Evolutionary conservation across 768 basidiomycete species (phyloP).

Genomic region (Tricholoma terreum): DNA sequence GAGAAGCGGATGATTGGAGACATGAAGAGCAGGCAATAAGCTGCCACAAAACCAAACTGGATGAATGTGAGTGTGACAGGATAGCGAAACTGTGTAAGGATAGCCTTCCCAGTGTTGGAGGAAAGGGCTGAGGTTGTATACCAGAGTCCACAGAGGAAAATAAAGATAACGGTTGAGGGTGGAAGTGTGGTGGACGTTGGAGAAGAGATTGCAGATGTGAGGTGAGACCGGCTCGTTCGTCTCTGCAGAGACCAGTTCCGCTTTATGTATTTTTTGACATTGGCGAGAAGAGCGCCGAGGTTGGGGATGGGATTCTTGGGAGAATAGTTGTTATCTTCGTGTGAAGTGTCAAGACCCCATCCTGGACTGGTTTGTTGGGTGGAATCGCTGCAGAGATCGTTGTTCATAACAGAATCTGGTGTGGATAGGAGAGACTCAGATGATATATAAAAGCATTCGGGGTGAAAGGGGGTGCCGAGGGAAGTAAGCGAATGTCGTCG

Average conservation of each 20-base stretch:
- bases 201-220: slow-evolving; percentile 23
- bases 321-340: slow-evolving; percentile 30
- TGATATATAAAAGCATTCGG: neutral
- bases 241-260: slow-evolving; percentile 23
- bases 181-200: slow-evolving; percentile 28
- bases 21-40: slow-evolving; percentile 84
- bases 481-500: neutral
- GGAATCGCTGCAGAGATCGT: neutral
- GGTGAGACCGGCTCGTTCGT: slow-evolving; percentile 24
- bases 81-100: slow-evolving; percentile 89
- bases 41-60: slow-evolving; percentile 93
- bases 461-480: neutral
- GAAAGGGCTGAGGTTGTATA: slow-evolving; percentile 91
- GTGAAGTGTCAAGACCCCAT: slow-evolving; percentile 29
- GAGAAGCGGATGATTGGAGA: slow-evolving; percentile 67
- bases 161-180: slow-evolving; percentile 50
- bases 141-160: slow-evolving; percentile 86
- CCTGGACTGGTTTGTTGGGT: slow-evolving; percentile 12
- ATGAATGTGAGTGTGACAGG: slow-evolving; percentile 97
- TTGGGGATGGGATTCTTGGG: slow-evolving; percentile 21
- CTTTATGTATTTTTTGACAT: slow-evolving; percentile 21
- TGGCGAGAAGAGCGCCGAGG: slow-evolving; percentile 23
- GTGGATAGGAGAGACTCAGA: neutral
- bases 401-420: slow-evolving; percentile 1
- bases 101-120: slow-evolving; percentile 95